Evolutionary conservation across 176 grass and related monocot genomes (phyloP).

Genomic region (Microstegium vimineum): DNA sequence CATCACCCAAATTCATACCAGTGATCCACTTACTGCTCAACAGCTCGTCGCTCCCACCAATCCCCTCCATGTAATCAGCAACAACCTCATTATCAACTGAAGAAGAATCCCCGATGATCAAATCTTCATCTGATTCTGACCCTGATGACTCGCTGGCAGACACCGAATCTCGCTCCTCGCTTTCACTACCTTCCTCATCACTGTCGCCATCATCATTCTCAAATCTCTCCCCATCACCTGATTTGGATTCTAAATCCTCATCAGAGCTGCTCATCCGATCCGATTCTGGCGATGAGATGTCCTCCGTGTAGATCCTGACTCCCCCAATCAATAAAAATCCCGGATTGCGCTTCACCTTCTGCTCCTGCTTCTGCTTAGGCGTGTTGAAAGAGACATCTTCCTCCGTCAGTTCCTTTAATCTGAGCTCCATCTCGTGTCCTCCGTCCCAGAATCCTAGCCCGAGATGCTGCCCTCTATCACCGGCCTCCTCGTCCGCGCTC

Average conservation of each 20-base stretch:
- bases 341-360: conserved; percentile 26
- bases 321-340: conserved; percentile 79
- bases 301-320: conserved; percentile 74
- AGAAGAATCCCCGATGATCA: conserved; percentile 40
- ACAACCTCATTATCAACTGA: conserved; percentile 68
- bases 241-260: conserved; percentile 29
- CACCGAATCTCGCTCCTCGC: conserved; percentile 18
- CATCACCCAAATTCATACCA: conserved; percentile 51
- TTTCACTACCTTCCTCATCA: conserved; percentile 15
- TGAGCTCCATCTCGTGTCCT: conserved; percentile 7
- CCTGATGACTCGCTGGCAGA: conserved; percentile 11
- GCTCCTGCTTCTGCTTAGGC: conserved; percentile 28
- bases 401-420: conserved; percentile 21
- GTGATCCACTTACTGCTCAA: conserved; percentile 39
- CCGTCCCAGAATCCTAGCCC: conserved; percentile 56
- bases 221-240: conserved; percentile 18
- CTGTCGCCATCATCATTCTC: conserved; percentile 27
- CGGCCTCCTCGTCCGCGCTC: conserved; percentile 17
- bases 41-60: conserved; percentile 54
- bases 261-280: conserved; percentile 39
- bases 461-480: conserved; percentile 21
- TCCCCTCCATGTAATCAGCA: conserved; percentile 80
- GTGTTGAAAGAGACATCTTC: conserved; percentile 29
- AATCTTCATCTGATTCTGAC: conserved; percentile 30
- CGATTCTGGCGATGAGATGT: conserved; percentile 60